Evolutionary conservation across 2,329 filamentous ascomycete genomes (phyloP).

Genomic region (Phialophora tarda): DNA sequence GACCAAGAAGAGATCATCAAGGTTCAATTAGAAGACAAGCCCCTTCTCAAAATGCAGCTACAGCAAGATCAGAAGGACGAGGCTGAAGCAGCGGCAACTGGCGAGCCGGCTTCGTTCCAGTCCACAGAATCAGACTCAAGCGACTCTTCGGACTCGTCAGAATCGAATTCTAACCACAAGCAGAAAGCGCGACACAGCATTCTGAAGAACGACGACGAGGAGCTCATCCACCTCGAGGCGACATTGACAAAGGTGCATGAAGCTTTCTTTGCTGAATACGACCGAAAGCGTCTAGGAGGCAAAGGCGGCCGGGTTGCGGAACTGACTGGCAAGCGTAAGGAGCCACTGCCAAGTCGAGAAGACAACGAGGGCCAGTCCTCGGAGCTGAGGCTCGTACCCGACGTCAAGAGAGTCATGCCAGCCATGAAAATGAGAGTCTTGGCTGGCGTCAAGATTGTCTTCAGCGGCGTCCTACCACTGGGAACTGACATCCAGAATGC

Average conservation of each 20-base stretch:
- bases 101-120: constrained; percentile 45
- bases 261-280: constrained; percentile 83
- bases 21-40: constrained; percentile 86
- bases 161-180: constrained; percentile 44
- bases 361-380: constrained; percentile 27
- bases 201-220: constrained; percentile 84
- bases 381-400: constrained; percentile 71
- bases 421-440: constrained; percentile 79
- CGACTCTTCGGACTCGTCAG: constrained; percentile 36
- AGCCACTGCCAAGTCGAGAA: constrained; percentile 34
- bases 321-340: constrained; percentile 41
- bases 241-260: constrained; percentile 77
- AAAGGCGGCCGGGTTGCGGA: constrained; percentile 51
- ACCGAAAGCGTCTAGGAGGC: constrained; percentile 53
- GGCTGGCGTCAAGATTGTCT: constrained; percentile 75
- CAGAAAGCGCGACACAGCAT: constrained; percentile 70
- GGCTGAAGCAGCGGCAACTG: constrained; percentile 54
- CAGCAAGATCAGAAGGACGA: constrained; percentile 85
- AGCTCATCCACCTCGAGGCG: constrained; percentile 76
- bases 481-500: constrained; percentile 78
- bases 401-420: constrained; percentile 84
- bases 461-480: constrained; percentile 87
- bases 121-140: constrained; percentile 50
- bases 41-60: constrained; percentile 89
- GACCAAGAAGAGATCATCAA: constrained; percentile 87